Conservation (phyloP, 768 basidiomycete species). For the Suillus placidus region DNA sequence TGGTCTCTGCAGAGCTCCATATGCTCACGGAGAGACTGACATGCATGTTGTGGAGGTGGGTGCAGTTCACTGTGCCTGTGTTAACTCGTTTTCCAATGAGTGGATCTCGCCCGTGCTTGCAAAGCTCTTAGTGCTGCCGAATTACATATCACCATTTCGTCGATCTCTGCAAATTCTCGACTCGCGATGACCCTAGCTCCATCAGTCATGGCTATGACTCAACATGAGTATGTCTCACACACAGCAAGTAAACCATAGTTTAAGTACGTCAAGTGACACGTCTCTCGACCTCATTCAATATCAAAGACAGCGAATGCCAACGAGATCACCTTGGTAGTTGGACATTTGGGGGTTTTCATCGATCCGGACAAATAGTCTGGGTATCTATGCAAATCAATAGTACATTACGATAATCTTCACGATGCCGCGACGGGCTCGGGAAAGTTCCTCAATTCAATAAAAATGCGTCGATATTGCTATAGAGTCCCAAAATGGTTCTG, state of each 20-base stretch:
- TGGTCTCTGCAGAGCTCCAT: background rate
- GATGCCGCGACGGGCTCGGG: conserved; percentile 1
- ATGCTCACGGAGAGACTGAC: background rate
- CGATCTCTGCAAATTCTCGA: background rate
- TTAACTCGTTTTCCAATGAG: background rate
- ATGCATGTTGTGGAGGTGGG: background rate
- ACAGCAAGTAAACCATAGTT: background rate
- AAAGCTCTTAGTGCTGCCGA: background rate
- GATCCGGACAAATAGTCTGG: background rate
- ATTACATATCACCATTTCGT: background rate
- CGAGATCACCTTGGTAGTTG: background rate
- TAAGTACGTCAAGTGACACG: background rate
- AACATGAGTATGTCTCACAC: background rate
- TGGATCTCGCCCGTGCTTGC: background rate
- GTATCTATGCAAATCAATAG: background rate
- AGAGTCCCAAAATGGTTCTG: background rate
- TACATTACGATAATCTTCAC: background rate
- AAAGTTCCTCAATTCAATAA: background rate
- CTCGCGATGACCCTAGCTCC: too few species aligned
- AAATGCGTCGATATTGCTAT: background rate
- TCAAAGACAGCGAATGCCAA: background rate
- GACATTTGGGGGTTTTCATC: background rate
- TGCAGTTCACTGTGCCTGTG: background rate
- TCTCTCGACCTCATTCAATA: background rate
- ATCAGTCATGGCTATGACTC: background rate